Evolutionary conservation across 2,329 filamentous ascomycete genomes (phyloP).

Genomic region (Tolypocladium pustulatum): DNA sequence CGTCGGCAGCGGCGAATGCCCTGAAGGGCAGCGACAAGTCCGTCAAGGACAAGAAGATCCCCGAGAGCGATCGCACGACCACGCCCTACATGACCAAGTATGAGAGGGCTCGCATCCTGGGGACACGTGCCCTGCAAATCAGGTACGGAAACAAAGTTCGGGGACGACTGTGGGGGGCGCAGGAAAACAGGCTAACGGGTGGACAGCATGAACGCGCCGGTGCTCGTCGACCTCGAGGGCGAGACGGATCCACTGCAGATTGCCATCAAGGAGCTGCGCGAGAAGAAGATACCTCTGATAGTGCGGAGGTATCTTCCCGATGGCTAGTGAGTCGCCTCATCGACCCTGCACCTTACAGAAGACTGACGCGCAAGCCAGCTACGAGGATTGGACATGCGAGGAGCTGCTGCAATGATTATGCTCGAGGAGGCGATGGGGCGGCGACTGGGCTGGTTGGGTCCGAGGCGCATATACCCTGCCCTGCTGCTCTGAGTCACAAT

Average conservation of each 20-base stretch:
- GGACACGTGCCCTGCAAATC: slow-evolving; percentile 89
- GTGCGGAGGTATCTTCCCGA: slow-evolving; percentile 93
- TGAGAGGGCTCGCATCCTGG: slow-evolving; percentile 85
- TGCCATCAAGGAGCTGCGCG: slow-evolving; percentile 89
- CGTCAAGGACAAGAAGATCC: slow-evolving; percentile 75
- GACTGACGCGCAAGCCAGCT: slow-evolving; percentile 41
- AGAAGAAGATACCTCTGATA: slow-evolving; percentile 97
- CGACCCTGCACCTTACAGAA: slow-evolving; percentile 3
- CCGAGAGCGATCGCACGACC: slow-evolving; percentile 77
- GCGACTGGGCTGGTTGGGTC: slow-evolving; percentile 6
- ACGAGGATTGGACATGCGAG: slow-evolving; percentile 99
- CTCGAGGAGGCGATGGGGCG: slow-evolving; percentile 3
- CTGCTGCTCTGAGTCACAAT: background rate
- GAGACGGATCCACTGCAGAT: slow-evolving; percentile 97
- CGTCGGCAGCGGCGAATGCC: slow-evolving; percentile 46
- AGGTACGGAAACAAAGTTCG: slow-evolving; percentile 47
- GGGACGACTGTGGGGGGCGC: background rate
- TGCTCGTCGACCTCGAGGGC: slow-evolving; percentile 91
- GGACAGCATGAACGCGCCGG: slow-evolving; percentile 86
- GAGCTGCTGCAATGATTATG: slow-evolving; percentile 65
- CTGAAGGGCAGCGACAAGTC: slow-evolving; percentile 43
- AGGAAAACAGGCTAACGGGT: background rate
- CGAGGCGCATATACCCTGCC: background rate
- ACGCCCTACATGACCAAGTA: slow-evolving; percentile 99
- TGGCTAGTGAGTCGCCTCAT: slow-evolving; percentile 61